phyloP scores from a whole-genome alignment of 139 green algal species.

The Volvox reticuliferus region DNA sequence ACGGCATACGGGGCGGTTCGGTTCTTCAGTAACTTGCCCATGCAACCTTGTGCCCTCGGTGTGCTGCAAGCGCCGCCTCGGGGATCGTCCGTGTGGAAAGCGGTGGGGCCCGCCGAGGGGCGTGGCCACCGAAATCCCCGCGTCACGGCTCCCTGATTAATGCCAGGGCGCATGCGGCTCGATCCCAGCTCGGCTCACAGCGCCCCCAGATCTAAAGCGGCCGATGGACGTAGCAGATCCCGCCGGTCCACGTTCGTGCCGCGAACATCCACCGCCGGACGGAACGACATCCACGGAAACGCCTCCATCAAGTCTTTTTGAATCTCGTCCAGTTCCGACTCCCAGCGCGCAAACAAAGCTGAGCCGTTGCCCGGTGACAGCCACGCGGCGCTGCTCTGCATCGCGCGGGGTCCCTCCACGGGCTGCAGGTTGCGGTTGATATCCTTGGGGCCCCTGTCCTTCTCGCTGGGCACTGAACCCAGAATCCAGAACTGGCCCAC shows the following conservation, averaged over 20 bases:
- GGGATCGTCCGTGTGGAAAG: too few species aligned
- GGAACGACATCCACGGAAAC: conserved; percentile 22
- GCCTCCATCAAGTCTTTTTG: conserved; percentile 39
- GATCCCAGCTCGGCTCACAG: too few species aligned
- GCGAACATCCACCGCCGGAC: not conserved
- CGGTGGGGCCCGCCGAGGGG: too few species aligned
- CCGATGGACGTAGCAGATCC: conserved; percentile 13
- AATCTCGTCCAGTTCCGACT: conserved; percentile 20
- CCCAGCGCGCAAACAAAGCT: not conserved
- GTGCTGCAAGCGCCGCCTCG: too few species aligned
- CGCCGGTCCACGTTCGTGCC: not conserved
- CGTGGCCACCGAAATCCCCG: too few species aligned
- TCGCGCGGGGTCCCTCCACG: not conserved
- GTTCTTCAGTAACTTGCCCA: too few species aligned
- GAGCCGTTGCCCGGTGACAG: conserved; percentile 21
- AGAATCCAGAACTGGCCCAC: conserved; percentile 36
- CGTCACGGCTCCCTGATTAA: too few species aligned
- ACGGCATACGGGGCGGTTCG: too few species aligned
- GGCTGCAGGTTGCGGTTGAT: not conserved
- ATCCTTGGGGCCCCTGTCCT: not conserved
- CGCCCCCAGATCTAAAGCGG: conserved; percentile 7
- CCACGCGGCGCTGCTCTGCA: conserved; percentile 3
- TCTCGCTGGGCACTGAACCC: conserved; percentile 1
- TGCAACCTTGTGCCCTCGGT: too few species aligned
- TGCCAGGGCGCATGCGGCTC: not conserved